These are phyloP conservation scores for Termitomyces heimii DNA, from an alignment of 768 basidiomycete genomes.

Conservation along the genomic window DNA sequence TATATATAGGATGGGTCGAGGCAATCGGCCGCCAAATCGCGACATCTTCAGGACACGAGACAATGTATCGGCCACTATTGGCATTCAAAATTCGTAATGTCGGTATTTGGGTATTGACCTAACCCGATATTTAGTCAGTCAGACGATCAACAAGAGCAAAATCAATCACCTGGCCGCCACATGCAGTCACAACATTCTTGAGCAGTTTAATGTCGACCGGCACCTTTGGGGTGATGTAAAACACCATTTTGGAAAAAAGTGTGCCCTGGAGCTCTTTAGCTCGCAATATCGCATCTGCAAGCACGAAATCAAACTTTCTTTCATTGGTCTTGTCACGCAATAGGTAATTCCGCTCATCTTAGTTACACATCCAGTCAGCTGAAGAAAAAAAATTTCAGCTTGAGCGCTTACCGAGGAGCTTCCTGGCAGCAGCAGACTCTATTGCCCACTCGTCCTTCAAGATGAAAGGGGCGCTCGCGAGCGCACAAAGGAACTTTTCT, in stretches of 20 bases:
- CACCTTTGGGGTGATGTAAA: slow-evolving; percentile 73
- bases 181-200: slow-evolving; percentile 61
- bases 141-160: not conserved
- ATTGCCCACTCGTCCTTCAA: slow-evolving; percentile 66
- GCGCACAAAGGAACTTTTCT: slow-evolving; percentile 81
- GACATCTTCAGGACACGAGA: slow-evolving; percentile 62
- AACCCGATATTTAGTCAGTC: not conserved
- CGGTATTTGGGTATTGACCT: slow-evolving; percentile 44
- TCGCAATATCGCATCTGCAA: slow-evolving; percentile 52
- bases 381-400: not conserved
- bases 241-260: slow-evolving; percentile 58
- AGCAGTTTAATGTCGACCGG: slow-evolving; percentile 52
- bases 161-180: slow-evolving; percentile 62
- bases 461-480: slow-evolving; percentile 57
- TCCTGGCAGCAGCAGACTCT: slow-evolving; percentile 47
- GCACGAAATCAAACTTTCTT: slow-evolving; percentile 57
- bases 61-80: slow-evolving; percentile 47
- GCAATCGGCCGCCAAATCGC: slow-evolving; percentile 62
- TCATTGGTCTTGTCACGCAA: slow-evolving; percentile 62
- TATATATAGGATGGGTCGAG: slow-evolving; percentile 47
- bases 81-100: slow-evolving; percentile 50
- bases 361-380: not conserved
- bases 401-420: slow-evolving; percentile 54
- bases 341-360: slow-evolving; percentile 60
- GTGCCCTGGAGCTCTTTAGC: slow-evolving; percentile 48